Conservation (phyloP, 2,329 filamentous ascomycete species). For the Didymella pinodella region DNA sequence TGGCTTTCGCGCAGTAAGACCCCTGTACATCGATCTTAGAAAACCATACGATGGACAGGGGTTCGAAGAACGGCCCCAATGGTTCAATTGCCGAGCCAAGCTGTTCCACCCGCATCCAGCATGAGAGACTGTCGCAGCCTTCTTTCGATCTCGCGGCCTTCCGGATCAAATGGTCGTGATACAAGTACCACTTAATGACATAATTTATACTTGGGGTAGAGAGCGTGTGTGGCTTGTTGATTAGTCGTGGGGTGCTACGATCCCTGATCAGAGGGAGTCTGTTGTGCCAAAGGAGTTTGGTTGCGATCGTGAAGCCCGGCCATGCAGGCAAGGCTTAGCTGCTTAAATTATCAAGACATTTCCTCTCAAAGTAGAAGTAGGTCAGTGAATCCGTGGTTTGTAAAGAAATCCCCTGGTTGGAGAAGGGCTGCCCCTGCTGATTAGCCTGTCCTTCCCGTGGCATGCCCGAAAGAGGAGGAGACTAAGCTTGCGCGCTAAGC, state of each 20-base stretch:
- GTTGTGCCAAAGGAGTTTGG: too few species aligned
- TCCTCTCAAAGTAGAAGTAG: too few species aligned
- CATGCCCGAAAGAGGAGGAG: too few species aligned
- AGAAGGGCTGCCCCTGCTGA: too few species aligned
- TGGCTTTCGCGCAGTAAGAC: neutral
- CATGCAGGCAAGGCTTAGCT: too few species aligned
- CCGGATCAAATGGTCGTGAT: neutral
- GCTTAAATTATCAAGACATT: too few species aligned
- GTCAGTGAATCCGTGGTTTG: too few species aligned
- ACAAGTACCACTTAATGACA: neutral
- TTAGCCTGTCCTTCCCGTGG: too few species aligned
- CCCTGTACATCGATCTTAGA: constrained; percentile 6
- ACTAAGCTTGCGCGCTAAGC: too few species aligned
- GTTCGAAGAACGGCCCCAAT: neutral
- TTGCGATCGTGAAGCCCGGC: too few species aligned
- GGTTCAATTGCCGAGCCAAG: neutral
- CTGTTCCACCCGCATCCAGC: neutral
- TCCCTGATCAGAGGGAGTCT: neutral
- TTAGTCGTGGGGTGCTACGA: neutral
- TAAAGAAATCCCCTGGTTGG: too few species aligned
- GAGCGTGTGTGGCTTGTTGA: neutral
- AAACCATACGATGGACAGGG: neutral
- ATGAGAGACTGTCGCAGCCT: neutral
- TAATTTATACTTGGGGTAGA: neutral
- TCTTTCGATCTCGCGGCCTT: neutral